phyloP scores from a whole-genome alignment of 306 rosid species.

The Quercus wislizeni region DNA sequence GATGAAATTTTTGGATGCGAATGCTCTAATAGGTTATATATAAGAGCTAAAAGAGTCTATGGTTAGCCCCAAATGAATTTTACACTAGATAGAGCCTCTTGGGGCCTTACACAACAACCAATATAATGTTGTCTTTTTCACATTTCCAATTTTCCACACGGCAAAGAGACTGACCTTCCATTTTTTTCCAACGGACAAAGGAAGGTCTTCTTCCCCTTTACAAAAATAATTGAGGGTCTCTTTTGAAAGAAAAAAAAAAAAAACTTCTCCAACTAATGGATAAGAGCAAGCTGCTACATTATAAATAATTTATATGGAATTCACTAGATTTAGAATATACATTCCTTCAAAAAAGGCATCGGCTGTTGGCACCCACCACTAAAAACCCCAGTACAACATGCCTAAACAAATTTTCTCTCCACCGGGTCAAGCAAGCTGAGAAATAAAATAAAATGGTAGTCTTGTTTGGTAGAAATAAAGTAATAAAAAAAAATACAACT shows the following conservation, averaged over 20 bases:
- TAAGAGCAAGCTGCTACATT: conserved; percentile 20
- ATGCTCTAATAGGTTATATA: no score
- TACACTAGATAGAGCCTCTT: no score
- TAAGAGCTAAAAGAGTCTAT: no score
- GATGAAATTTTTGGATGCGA: no score
- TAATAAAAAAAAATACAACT: not conserved
- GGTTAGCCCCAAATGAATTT: no score
- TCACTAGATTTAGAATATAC: conserved; percentile 10
- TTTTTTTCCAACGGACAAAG: conserved; percentile 7
- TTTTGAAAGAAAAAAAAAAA: not conserved
- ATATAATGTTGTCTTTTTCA: no score
- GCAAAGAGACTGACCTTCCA: not conserved
- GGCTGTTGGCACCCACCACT: conserved; percentile 38
- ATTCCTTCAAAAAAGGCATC: conserved; percentile 18
- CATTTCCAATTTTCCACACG: no score
- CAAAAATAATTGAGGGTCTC: conserved; percentile 21
- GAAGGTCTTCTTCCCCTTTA: conserved; percentile 20
- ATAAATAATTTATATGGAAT: conserved; percentile 24
- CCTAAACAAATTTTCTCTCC: conserved; percentile 12
- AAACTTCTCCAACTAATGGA: conserved; percentile 14
- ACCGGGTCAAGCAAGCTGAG: not conserved
- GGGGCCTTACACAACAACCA: no score
- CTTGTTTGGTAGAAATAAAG: not conserved
- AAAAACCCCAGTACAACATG: conserved; percentile 14
- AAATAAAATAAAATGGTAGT: not conserved